phyloP scores from a whole-genome alignment of 139 green algal species.

The Nannochloris sp. region DNA sequence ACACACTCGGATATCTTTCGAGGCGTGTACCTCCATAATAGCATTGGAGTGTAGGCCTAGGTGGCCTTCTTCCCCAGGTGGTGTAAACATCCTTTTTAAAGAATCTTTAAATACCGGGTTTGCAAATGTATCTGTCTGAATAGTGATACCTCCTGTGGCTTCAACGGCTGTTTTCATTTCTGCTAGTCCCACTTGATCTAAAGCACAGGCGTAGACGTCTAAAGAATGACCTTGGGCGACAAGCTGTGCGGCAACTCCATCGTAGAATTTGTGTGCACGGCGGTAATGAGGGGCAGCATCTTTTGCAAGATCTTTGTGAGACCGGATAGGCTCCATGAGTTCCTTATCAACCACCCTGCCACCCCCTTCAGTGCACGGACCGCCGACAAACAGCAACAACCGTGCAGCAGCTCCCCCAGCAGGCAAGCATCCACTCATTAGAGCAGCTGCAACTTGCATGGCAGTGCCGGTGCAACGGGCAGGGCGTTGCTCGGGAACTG shows the following conservation, averaged over 20 bases:
- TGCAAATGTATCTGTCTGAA: constrained; percentile 79
- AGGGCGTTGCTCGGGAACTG: constrained; percentile 58
- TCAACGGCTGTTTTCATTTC: constrained; percentile 92
- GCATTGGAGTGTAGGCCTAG: constrained; percentile 60
- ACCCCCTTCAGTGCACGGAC: constrained; percentile 82
- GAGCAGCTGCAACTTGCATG: constrained; percentile 74
- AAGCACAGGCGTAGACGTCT: constrained; percentile 90
- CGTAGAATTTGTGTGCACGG: constrained; percentile 80
- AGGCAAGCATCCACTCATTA: constrained; percentile 73
- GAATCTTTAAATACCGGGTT: constrained; percentile 87
- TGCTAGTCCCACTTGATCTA: constrained; percentile 93
- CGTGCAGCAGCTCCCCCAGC: constrained; percentile 59
- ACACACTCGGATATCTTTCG: constrained; percentile 59
- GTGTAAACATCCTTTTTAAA: constrained; percentile 64
- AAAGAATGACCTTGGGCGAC: constrained; percentile 80
- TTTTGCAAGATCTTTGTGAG: constrained; percentile 86
- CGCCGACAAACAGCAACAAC: constrained; percentile 88
- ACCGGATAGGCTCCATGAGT: constrained; percentile 79
- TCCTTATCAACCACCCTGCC: constrained; percentile 80
- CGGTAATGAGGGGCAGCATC: constrained; percentile 75
- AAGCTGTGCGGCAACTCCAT: constrained; percentile 65
- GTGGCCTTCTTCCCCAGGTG: constrained; percentile 54
- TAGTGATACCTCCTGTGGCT: constrained; percentile 75
- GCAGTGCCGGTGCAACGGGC: constrained; percentile 86
- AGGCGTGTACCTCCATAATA: constrained; percentile 68